Conservation (phyloP, 1,284 basidiomycete species). For the Melampsora occidentalis region DNA sequence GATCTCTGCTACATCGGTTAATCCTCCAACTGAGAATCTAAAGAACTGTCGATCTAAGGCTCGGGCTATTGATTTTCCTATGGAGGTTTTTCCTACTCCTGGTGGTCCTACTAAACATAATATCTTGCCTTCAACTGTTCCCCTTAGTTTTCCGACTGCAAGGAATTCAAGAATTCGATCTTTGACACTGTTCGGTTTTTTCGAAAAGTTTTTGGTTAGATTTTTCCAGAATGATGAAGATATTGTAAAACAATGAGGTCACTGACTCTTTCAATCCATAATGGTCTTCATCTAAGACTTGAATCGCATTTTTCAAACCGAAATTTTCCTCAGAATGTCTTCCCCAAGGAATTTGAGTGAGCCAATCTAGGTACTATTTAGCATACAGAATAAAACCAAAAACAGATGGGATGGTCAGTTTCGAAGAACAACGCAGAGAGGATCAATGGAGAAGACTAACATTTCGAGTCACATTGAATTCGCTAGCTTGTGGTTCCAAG, state of each 20-base stretch:
- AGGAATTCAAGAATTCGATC: constrained; percentile 97
- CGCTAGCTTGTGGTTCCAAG: constrained; percentile 82
- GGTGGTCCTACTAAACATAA: constrained; percentile 94
- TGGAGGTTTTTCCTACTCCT: constrained; percentile 89
- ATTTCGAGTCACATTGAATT: constrained; percentile 83
- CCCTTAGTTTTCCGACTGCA: constrained; percentile 92
- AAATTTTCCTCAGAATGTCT: constrained; percentile 92
- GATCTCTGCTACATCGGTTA: constrained; percentile 98
- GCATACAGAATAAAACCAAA: neutral
- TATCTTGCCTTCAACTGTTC: constrained; percentile 94
- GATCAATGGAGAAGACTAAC: constrained; percentile 3
- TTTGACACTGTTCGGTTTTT: constrained; percentile 63
- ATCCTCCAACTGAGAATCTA: constrained; percentile 92
- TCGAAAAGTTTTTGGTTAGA: neutral
- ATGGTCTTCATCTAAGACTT: constrained; percentile 90
- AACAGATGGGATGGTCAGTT: neutral
- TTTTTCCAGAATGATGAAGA: neutral
- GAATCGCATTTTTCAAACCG: constrained; percentile 76
- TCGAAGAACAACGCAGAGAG: neutral
- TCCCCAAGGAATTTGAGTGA: constrained; percentile 86
- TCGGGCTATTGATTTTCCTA: constrained; percentile 82
- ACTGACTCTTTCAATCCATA: constrained; percentile 78
- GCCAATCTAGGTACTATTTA: constrained; percentile 78
- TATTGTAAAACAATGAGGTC: neutral
- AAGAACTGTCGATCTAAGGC: constrained; percentile 84